Percentiles rank a stretch among this genome's conserved stretches.
Conservation (phyloP, 345 rosid genomes). For the Orychophragmus violaceus region DNA sequence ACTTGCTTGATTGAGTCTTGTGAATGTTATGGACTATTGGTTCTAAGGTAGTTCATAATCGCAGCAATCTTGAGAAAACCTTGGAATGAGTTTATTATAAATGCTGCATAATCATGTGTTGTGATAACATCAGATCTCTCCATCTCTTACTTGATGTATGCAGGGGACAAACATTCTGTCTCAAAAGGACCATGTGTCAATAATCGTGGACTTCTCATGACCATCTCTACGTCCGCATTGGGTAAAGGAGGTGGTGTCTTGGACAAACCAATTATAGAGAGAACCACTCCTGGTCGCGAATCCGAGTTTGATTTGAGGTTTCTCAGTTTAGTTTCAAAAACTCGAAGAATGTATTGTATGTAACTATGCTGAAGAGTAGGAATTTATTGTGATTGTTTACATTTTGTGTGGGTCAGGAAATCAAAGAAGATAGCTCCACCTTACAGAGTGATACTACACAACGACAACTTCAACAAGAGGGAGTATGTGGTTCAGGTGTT, state of each 20-base stretch:
- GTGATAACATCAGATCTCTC: not conserved
- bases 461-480: slow-evolving; percentile 83
- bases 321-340: not conserved
- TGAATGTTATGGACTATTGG: not conserved
- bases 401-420: slow-evolving; percentile 43
- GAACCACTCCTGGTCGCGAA: slow-evolving; percentile 65
- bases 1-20: not conserved
- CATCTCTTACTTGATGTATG: not conserved
- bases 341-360: no score
- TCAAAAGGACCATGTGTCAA: slow-evolving; percentile 46
- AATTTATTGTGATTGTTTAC: not conserved
- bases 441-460: slow-evolving; percentile 76
- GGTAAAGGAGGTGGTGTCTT: slow-evolving; percentile 74
- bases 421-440: slow-evolving; percentile 78
- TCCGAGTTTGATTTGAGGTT: slow-evolving; percentile 75
- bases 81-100: not conserved
- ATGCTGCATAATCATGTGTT: not conserved
- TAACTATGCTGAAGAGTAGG: no score
- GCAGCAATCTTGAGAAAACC: not conserved
- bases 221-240: slow-evolving; percentile 38
- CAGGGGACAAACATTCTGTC: slow-evolving; percentile 49
- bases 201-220: slow-evolving; percentile 49
- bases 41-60: not conserved
- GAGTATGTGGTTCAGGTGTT: slow-evolving; percentile 92
- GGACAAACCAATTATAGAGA: slow-evolving; percentile 68